Conservation (phyloP, 352 stramenopile species). For the Phytophthora podocarpi region DNA sequence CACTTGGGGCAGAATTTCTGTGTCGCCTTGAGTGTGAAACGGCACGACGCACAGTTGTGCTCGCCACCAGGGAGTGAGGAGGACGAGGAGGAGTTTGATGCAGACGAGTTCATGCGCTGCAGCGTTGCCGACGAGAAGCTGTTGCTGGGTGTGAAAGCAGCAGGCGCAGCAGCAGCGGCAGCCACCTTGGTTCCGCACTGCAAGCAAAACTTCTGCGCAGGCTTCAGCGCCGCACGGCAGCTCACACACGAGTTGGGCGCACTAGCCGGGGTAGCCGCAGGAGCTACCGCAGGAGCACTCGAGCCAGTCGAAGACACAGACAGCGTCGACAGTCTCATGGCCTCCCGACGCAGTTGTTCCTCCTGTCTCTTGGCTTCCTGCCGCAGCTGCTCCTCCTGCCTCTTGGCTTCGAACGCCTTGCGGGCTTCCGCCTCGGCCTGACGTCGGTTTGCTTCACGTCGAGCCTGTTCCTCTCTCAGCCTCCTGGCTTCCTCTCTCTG, state of each 20-base stretch:
- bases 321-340: slow-evolving; percentile 50
- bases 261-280: background rate
- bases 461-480: slow-evolving; percentile 61
- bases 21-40: slow-evolving; percentile 54
- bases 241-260: slow-evolving; percentile 28
- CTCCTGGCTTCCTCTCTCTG: slow-evolving; percentile 56
- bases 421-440: slow-evolving; percentile 66
- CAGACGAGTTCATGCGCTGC: slow-evolving; percentile 29
- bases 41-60: slow-evolving; percentile 50
- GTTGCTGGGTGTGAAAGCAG: slow-evolving; percentile 16
- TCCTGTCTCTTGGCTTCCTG: too few species aligned
- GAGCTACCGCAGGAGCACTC: background rate
- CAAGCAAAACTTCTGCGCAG: slow-evolving; percentile 73
- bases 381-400: slow-evolving; percentile 65
- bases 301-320: slow-evolving; percentile 22
- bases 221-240: slow-evolving; percentile 20
- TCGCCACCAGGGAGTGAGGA: slow-evolving; percentile 29
- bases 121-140: slow-evolving; percentile 23
- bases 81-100: slow-evolving; percentile 34
- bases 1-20: slow-evolving; percentile 88
- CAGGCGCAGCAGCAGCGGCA: slow-evolving; percentile 6
- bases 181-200: slow-evolving; percentile 61
- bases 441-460: slow-evolving; percentile 64
- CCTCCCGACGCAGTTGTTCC: slow-evolving; percentile 58
- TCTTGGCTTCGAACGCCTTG: slow-evolving; percentile 64